Base-by-base conservation (phyloP, 768 basidiomycete genomes). In the Macrolepiota fuliginosa region DNA sequence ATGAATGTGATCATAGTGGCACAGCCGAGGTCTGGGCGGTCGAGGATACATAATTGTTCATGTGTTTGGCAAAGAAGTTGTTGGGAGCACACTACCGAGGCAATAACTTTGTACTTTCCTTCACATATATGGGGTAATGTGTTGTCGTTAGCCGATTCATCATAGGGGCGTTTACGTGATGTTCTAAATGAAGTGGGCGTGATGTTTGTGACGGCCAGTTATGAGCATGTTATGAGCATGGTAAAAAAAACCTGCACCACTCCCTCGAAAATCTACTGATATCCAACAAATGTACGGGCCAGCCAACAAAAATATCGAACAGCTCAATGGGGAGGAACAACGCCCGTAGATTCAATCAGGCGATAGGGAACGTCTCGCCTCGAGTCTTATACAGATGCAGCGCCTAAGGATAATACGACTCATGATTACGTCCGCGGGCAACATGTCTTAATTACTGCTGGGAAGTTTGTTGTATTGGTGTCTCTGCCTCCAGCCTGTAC, bases 381-480 rank as follows among this genome's bases (percentile, higher is more conserved):
- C 63, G 12, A 64, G 65, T 24, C 66, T 65, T 3, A 36, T 67
- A 36, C 67, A 64, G 32, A 56, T 27, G 40, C 27, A 9, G 12
- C n/a, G n/a, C n/a, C n/a, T n/a, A n/a, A n/a, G n/a, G n/a, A n/a
- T n/a, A n/a, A n/a, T n/a, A n/a, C 22, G 15, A 11, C 25, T 1
- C 37, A 40, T 12, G 80, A 84, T 24, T 74, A 73, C 29, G 63
- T 86, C 13, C 77, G 85, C n/a, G n/a, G n/a, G n/a, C 79, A 80
- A 46, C 83, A 86, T 69, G 83, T 86, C 12, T 68, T 85, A 24
- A 76, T 76, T 0, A 0, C 71, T 7, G 55, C 71, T 11, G 62
- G 59, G 47, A 71, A 69, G 6, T 66, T 72, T 24, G 49, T 56
- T 11, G 71, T 73, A 4, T 72, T 75, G 7, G 66, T 70, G 12